These are phyloP conservation scores for Diutina sp. DNA, from an alignment of 1,139 yeast genomes.

Conservation along the genomic window DNA sequence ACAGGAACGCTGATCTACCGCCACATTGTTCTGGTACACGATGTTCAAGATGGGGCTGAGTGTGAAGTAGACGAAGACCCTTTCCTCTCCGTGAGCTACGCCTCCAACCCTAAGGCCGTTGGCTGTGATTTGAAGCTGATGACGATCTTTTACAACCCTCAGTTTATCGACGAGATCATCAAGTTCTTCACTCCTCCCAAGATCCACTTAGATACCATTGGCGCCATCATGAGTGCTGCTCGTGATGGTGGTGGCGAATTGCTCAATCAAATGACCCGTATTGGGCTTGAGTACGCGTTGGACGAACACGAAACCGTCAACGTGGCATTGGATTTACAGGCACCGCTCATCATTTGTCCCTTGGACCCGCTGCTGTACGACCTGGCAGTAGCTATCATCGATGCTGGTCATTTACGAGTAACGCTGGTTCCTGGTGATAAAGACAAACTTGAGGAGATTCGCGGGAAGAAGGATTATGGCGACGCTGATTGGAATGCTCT, in stretches of 20 bases:
- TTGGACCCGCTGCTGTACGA: conserved; percentile 67
- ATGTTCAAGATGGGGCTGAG: conserved; percentile 15
- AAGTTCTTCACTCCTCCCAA: conserved; percentile 80
- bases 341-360: conserved; percentile 87
- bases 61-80: conserved; percentile 27
- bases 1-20: conserved; percentile 62
- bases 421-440: conserved; percentile 71
- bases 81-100: conserved; percentile 73
- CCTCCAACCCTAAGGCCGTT: conserved; percentile 71
- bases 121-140: conserved; percentile 70
- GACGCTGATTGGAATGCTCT: conserved; percentile 61
- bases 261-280: conserved; percentile 61
- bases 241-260: conserved; percentile 33
- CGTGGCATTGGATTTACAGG: conserved; percentile 77
- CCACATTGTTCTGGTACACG: conserved; percentile 82
- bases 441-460: conserved; percentile 57
- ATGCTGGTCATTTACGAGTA: conserved; percentile 91
- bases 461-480: conserved; percentile 53
- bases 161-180: conserved; percentile 62
- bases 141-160: conserved; percentile 80
- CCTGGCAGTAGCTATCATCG: conserved; percentile 83
- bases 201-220: conserved; percentile 76
- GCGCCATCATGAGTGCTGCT: conserved; percentile 89
- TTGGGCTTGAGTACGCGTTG: conserved; percentile 85
- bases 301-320: conserved; percentile 90